Evolutionary conservation across 768 basidiomycete genomes (phyloP).

Genomic region (Lyophyllum shimeji): DNA sequence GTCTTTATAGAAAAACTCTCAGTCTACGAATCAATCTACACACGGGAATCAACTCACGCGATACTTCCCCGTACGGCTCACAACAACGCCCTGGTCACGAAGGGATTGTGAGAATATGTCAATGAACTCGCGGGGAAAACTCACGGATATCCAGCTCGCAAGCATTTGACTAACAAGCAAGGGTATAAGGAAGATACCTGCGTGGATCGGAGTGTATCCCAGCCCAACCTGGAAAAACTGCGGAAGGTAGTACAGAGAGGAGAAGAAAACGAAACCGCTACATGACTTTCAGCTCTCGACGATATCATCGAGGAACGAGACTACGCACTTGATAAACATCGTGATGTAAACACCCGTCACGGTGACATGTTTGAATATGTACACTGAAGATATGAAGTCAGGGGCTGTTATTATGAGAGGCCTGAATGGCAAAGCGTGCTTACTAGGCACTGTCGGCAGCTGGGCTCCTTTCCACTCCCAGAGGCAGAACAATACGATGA

Average conservation of each 20-base stretch:
- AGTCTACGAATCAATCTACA: background rate
- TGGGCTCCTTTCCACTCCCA: constrained; percentile 74
- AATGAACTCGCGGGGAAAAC: constrained; percentile 14
- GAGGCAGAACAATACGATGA: constrained; percentile 57
- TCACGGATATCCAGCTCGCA: constrained; percentile 52
- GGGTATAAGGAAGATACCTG: constrained; percentile 63
- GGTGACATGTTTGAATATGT: constrained; percentile 67
- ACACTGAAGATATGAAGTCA: constrained; percentile 41
- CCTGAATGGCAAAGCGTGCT: constrained; percentile 17
- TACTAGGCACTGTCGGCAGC: constrained; percentile 74
- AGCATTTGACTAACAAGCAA: constrained; percentile 65
- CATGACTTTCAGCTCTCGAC: background rate
- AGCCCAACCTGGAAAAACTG: constrained; percentile 75
- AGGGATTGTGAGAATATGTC: background rate
- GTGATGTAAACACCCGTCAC: constrained; percentile 68
- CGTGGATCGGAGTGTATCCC: constrained; percentile 62
- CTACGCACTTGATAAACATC: constrained; percentile 63
- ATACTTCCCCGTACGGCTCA: constrained; percentile 66
- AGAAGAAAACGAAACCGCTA: constrained; percentile 63
- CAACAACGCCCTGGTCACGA: constrained; percentile 49
- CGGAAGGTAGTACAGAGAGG: constrained; percentile 69
- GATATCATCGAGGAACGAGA: background rate
- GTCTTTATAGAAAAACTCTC: constrained; percentile 28
- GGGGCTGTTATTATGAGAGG: background rate
- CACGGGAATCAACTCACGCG: constrained; percentile 30